Evolutionary conservation across 352 stramenopile genomes (phyloP).

Genomic region (Phytophthora melonis): DNA sequence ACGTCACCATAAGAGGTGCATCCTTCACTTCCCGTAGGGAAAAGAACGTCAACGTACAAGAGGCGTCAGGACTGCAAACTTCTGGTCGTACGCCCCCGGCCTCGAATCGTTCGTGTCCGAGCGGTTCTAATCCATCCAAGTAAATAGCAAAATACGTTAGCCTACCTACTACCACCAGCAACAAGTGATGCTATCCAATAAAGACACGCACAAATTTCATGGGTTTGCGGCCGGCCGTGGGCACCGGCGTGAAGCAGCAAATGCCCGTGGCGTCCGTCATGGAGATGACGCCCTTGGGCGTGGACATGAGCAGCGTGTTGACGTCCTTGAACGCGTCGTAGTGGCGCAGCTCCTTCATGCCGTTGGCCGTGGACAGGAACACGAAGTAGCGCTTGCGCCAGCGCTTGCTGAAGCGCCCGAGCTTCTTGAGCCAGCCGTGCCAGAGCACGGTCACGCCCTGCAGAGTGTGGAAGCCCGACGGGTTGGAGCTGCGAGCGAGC

Average conservation of each 20-base stretch:
- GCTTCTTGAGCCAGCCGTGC: slow-evolving; percentile 88
- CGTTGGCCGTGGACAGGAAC: slow-evolving; percentile 71
- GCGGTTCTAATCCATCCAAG: slow-evolving; percentile 48
- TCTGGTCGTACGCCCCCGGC: slow-evolving; percentile 72
- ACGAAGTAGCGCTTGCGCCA: slow-evolving; percentile 85
- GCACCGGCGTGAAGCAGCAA: slow-evolving; percentile 72
- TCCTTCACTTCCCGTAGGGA: neutral
- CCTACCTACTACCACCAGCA: neutral
- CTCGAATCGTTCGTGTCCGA: slow-evolving; percentile 62
- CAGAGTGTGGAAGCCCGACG: slow-evolving; percentile 57
- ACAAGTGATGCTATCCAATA: neutral
- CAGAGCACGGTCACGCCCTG: slow-evolving; percentile 78
- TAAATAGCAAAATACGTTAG: neutral
- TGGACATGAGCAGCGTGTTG: slow-evolving; percentile 62
- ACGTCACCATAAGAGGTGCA: neutral
- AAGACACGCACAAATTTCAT: slow-evolving; percentile 64
- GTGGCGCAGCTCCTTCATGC: slow-evolving; percentile 80
- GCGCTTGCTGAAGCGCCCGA: slow-evolving; percentile 84
- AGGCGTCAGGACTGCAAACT: slow-evolving; percentile 80
- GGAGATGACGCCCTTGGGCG: slow-evolving; percentile 77
- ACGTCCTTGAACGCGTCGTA: slow-evolving; percentile 79
- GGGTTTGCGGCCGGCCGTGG: slow-evolving; percentile 51
- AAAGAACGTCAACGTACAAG: slow-evolving; percentile 44
- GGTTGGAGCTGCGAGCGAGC: slow-evolving; percentile 48
- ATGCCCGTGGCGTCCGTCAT: slow-evolving; percentile 79